Percentiles rank a stretch among this genome's conserved stretches.
phyloP scores from a whole-genome alignment of 192 early-diverging fungal genomes.

The Coemansia brasiliensis region DNA sequence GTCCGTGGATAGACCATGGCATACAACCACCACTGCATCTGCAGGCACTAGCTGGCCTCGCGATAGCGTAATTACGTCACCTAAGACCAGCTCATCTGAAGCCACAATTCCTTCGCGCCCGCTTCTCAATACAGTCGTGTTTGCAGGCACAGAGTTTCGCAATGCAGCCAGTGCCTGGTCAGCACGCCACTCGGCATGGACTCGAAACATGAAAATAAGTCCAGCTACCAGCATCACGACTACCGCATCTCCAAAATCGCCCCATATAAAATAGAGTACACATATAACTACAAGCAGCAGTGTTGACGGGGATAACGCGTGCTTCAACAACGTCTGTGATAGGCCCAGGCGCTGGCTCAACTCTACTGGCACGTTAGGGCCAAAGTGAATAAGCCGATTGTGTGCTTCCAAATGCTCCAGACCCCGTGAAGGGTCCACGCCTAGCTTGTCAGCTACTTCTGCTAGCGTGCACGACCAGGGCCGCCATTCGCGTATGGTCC shows the following conservation, averaged over 20 bases:
- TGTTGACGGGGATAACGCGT: slow-evolving; percentile 34
- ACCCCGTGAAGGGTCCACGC: slow-evolving; percentile 41
- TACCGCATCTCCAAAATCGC: slow-evolving; percentile 29
- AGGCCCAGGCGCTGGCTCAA: slow-evolving; percentile 16
- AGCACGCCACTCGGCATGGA: slow-evolving; percentile 36
- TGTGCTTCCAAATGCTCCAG: slow-evolving; percentile 27
- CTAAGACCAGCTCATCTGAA: slow-evolving; percentile 36
- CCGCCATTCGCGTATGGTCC: slow-evolving; percentile 25
- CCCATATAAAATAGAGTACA: slow-evolving; percentile 43
- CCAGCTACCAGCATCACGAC: slow-evolving; percentile 28
- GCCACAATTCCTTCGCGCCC: slow-evolving; percentile 33
- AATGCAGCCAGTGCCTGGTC: slow-evolving; percentile 22
- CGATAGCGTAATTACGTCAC: slow-evolving; percentile 79
- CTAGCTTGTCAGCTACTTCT: slow-evolving; percentile 32
- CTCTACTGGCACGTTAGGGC: slow-evolving; percentile 39
- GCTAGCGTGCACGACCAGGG: slow-evolving; percentile 38
- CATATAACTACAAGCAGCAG: slow-evolving; percentile 31
- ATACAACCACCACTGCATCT: slow-evolving; percentile 79
- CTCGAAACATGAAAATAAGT: slow-evolving; percentile 18
- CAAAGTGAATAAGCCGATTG: slow-evolving; percentile 23
- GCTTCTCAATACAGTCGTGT: slow-evolving; percentile 34
- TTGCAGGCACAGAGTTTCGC: slow-evolving; percentile 35
- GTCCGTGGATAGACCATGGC: slow-evolving; percentile 69
- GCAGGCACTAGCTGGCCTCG: slow-evolving; percentile 89
- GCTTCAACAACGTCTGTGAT: slow-evolving; percentile 10